These are phyloP conservation scores for Aureobasidium melanogenum DNA, from an alignment of 2,329 filamentous ascomycete species.

Conservation along the genomic window DNA sequence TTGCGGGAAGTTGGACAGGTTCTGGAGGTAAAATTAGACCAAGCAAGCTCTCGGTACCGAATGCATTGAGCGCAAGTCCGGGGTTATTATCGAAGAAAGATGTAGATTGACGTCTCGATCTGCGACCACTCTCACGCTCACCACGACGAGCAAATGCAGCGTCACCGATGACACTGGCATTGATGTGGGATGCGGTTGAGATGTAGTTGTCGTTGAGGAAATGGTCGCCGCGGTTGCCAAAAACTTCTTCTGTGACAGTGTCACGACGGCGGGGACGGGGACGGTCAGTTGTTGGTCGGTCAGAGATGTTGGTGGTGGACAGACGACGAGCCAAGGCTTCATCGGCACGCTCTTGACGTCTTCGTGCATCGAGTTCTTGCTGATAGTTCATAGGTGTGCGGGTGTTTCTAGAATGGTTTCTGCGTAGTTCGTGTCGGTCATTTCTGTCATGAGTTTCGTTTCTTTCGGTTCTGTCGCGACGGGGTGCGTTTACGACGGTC, in stretches of 20 bases:
- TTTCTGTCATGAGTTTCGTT: not conserved
- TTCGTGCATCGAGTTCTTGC: conserved; percentile 30
- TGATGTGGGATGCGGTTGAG: conserved; percentile 21
- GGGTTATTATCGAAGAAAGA: conserved; percentile 15
- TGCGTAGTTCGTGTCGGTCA: not conserved
- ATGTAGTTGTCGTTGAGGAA: conserved; percentile 55
- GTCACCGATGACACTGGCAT: conserved; percentile 24
- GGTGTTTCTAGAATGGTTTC: conserved; percentile 12
- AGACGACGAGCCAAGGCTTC: conserved; percentile 44
- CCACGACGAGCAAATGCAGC: conserved; percentile 23
- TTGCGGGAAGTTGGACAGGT: not conserved
- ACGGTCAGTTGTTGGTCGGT: conserved; percentile 13
- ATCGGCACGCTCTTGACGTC: conserved; percentile 38
- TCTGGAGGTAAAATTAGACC: conserved; percentile 13
- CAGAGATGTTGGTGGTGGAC: conserved; percentile 34
- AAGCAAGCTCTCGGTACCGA: conserved; percentile 27
- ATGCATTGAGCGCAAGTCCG: conserved; percentile 24
- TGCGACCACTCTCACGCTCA: conserved; percentile 23
- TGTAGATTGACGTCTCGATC: conserved; percentile 16
- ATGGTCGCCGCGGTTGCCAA: conserved; percentile 47
- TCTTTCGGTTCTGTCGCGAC: conserved; percentile 24
- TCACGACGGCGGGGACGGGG: conserved; percentile 23
- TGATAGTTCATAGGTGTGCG: conserved; percentile 22
- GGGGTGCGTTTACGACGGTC: conserved; percentile 23
- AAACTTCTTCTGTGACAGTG: conserved; percentile 22